Conservation (phyloP, 352 stramenopile genomes). For the Thalassiosira mediterranea region DNA sequence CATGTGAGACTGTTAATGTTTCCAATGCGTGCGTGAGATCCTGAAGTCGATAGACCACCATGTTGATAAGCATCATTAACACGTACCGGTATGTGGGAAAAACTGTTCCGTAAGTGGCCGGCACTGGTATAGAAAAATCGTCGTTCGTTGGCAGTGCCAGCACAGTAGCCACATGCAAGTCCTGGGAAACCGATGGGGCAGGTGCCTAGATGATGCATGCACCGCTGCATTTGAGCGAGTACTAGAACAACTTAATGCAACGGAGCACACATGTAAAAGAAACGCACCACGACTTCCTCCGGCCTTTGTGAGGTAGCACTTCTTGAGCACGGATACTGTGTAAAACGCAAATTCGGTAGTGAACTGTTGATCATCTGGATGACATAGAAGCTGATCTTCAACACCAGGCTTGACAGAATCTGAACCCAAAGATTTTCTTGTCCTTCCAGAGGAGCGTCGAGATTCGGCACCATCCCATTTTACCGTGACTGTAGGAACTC, state of each 20-base stretch:
- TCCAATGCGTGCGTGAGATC: too few species aligned
- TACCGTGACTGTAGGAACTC: constrained; percentile 43
- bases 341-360: constrained; percentile 60
- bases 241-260: background rate
- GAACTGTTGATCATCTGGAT: constrained; percentile 42
- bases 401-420: constrained; percentile 35
- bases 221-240: background rate
- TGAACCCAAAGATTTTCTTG: constrained; percentile 3
- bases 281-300: constrained; percentile 48
- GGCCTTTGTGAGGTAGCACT: constrained; percentile 55
- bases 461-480: constrained; percentile 25
- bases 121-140: constrained; percentile 64
- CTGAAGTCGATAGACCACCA: too few species aligned
- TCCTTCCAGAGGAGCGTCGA: constrained; percentile 15
- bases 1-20: too few species aligned
- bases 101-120: constrained; percentile 59
- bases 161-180: constrained; percentile 46
- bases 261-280: background rate
- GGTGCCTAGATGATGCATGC: background rate
- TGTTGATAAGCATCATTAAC: too few species aligned
- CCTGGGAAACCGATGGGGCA: constrained; percentile 43
- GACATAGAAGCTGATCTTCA: constrained; percentile 33
- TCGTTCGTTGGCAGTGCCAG: constrained; percentile 25
- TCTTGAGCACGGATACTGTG: constrained; percentile 45
- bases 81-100: constrained; percentile 60